Evolutionary conservation across 345 rosid species (phyloP).

Genomic region (Eucalyptus regnans): DNA sequence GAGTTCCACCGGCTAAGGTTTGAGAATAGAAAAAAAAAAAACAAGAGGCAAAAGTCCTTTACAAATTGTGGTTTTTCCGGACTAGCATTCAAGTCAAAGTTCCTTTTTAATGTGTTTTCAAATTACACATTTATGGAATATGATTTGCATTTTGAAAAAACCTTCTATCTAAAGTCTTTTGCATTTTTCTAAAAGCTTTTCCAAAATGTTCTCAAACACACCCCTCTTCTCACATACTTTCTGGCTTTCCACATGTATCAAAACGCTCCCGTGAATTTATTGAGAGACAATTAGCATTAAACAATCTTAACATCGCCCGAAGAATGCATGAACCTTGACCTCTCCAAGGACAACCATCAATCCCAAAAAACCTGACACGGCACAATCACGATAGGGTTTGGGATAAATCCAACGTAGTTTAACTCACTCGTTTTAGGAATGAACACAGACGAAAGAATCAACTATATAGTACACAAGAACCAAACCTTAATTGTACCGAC

Average conservation of each 20-base stretch:
- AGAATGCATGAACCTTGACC: neutral
- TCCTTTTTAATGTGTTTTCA: neutral
- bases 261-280: neutral
- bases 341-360: neutral
- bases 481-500: neutral
- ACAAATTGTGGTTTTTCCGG: too few species aligned
- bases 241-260: neutral
- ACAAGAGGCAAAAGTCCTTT: too few species aligned
- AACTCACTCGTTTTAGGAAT: neutral
- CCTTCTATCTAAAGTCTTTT: neutral
- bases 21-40: neutral
- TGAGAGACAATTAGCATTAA: neutral
- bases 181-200: neutral
- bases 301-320: neutral
- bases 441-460: neutral
- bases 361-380: neutral
- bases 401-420: neutral
- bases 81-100: neutral
- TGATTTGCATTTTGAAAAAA: neutral
- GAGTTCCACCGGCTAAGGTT: fast-evolving
- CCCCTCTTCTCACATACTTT: neutral
- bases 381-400: neutral
- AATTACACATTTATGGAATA: too few species aligned
- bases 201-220: neutral
- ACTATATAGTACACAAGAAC: neutral